Evolutionary conservation across 78 protist species (phyloP), one percentile per base, ranked within the genome.

Genomic region (Abeoforma whisleri): DNA sequence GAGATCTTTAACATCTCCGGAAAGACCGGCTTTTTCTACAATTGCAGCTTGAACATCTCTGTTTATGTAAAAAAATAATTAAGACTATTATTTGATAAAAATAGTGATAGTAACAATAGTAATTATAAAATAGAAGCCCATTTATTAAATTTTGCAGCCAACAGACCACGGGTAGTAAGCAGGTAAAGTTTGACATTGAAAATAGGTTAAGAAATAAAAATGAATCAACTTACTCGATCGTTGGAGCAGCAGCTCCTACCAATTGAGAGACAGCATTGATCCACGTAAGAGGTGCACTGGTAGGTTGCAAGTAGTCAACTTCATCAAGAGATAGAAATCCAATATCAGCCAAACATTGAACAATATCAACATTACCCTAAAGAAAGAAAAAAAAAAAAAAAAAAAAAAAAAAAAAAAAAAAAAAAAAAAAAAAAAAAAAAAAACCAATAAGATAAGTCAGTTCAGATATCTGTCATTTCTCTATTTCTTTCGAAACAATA

Each of bases 341-440:
- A 12, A 74, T 12, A 40, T 62, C 84, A 37, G 89, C 89, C 5
- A 86, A 40, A 1, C 81, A 33, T 79, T 76, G 82, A 1, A 86
- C 84, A 33, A 86, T 35, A 39, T 2, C 76, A 57, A 75, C 80
- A 28, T 75, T 86, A 39, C 89, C 89, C 74, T 86, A 35, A 1
- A 62, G 16, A 75, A 25, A 8, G 25, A 62, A 72, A 12, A 72
- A 12, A 12, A 12, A n/a, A n/a, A n/a, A n/a, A n/a, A n/a, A n/a
- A n/a, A n/a, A n/a, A n/a, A n/a, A n/a, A n/a, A 62, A 62, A 62
- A 62, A 25, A 62, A 62, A 62, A 62, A 28, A 25, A 62, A 62
- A 62, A 62, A 28, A 28, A 62, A 62, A 62, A 62, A 28, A 28
- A 62, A 62, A 62, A 62, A 28, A 28, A 62, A 62, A 25, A n/a